Base-by-base conservation (phyloP, 2,329 filamentous ascomycete species). In the Thielaviopsis ethacetica region DNA sequence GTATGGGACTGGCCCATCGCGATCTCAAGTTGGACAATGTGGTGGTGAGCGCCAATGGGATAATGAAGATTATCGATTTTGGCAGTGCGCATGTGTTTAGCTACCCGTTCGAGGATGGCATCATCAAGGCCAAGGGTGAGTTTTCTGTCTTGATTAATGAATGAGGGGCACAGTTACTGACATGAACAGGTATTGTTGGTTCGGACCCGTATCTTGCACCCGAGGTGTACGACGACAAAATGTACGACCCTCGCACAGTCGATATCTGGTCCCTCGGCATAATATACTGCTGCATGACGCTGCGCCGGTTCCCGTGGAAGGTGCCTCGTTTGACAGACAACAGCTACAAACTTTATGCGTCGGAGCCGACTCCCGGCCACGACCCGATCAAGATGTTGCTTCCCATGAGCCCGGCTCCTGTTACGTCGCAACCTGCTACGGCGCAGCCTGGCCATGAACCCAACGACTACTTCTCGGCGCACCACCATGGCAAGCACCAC, bases 21-120 rank as follows among this genome's bases (percentile, higher is more conserved):
- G 93, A 98, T 75, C 68, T 98, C 66, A 98, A 98, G 72, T 73
- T 98, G 65, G 93, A 98, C 73, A 98, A 98, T 65, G 93, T 98
- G 21, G 93, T 98, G 27, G 91, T 98, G 61, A 97, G 91, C 68
- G 88, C 95, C 67, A 82, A 86, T 67, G 93, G 93, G 1, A 97
- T 98, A 66, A 95, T 98, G 90, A 98, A 98, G 72, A 87, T 98
- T 63, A 98, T 98, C 67, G 93, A 98, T 70, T 98, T 98, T 71
- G 93, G 93, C 26, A 97, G 91, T 72, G 91, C 93, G 0, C 91
- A 93, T 64, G 91, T 98, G 49, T 98, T 95, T 74, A 84, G 88
- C 66, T 98, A 98, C 76, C 93, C 93, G 0, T 97, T 98, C 67
- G 93, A 98, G 72, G 90, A 84, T 64, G 88, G 88, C 57, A 82